Evolutionary conservation across 352 stramenopile genomes (phyloP), one percentile per base, ranked within the genome.

Genomic region (Phytophthora hybrid): DNA sequence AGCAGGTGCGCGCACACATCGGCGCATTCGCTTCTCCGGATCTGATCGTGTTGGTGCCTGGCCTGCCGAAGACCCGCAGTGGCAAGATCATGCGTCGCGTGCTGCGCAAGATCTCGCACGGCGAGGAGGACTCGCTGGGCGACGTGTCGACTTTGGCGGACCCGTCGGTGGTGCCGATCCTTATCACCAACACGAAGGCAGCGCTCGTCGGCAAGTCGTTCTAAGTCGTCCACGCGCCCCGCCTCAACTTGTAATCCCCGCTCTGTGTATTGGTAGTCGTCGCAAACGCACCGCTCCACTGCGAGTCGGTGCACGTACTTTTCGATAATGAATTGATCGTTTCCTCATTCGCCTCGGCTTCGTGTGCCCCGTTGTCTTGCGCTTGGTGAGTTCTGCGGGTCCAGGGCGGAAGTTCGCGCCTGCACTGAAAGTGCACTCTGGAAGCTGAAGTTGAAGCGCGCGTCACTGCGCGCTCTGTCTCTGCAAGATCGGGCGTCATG

Each of bases 41-140:
- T 75, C 80, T 98, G 71, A 98, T 99, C 66, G 84, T 99, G 44
- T 81, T 97, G 23, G 89, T 92, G 10, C 85, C 88, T 0, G 90
- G 81, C 10, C 82, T 99, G 4, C 97, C 97, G 5, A 99, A 99
- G 63, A 99, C 97, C 1, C 90, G 97, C 57, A 98, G 88, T 68
- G 97, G 97, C 63, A 98, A 99, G 88, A 99, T 99, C 79, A 99
- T 99, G 98, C 93, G 98, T 37, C 92, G 98, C 29, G 98, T 99
- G 74, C 85, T 99, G 51, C 94, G 98, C 46, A 99, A 99, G 87
- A 98, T 99, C 69, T 96, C 98, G 10, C 87, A 92, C 53, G 94
- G 95, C 41, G 97, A 99, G 75, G 86, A 96, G 46, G 96, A 98
- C 69, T 92, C 87, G 63, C 83, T 99, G 21, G 98, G 98, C 16